Evolutionary conservation across 129 eudicot species (phyloP).

Genomic region (Kitagawia praeruptora): DNA sequence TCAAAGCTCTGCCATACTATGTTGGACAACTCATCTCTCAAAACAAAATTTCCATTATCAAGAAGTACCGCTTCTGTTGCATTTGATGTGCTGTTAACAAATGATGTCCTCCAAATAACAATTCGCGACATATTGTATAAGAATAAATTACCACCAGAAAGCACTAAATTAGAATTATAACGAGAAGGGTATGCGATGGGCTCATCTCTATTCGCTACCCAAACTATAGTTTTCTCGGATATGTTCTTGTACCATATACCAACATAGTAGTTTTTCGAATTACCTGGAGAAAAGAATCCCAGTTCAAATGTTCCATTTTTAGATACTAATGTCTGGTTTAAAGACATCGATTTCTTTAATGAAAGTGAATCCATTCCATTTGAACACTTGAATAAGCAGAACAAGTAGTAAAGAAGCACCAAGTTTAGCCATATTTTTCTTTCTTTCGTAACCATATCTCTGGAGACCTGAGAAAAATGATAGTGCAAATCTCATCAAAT

Average conservation of each 20-base stretch:
- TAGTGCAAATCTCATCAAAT: background rate
- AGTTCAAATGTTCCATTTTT: constrained; percentile 1
- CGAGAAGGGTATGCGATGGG: background rate
- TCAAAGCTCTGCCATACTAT: constrained; percentile 3
- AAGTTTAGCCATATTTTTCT: background rate
- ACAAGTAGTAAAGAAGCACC: background rate
- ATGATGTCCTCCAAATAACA: background rate
- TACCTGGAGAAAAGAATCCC: background rate
- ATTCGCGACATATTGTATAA: background rate
- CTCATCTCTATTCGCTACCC: background rate
- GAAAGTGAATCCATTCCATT: background rate
- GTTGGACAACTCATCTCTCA: background rate
- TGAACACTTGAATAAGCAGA: background rate
- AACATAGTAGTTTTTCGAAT: background rate
- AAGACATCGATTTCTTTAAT: background rate
- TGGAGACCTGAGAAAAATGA: background rate
- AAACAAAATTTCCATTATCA: background rate
- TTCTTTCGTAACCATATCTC: background rate
- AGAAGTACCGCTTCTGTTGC: constrained; percentile 7
- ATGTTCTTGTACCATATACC: constrained; percentile 5
- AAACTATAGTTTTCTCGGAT: background rate
- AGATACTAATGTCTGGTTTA: background rate
- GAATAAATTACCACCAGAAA: background rate
- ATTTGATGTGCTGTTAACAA: background rate
- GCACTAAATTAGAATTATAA: background rate